Evolutionary conservation across 2,329 filamentous ascomycete genomes (phyloP).

Genomic region (Aspergillus fischeri): DNA sequence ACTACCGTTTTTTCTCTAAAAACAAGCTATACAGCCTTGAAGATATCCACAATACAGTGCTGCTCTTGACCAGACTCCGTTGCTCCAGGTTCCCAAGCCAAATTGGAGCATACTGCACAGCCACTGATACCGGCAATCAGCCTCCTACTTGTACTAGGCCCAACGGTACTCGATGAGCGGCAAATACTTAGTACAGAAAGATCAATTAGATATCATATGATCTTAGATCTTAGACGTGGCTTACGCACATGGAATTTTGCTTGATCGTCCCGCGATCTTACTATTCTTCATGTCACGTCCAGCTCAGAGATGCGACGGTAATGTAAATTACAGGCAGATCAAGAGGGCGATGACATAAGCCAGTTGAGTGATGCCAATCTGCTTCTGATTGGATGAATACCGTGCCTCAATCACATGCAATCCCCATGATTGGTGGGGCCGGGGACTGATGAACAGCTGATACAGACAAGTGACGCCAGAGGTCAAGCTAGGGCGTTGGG

Average conservation of each 20-base stretch:
- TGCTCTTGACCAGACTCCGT: neutral
- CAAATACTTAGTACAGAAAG: neutral
- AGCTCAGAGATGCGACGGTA: neutral
- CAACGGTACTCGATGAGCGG: neutral
- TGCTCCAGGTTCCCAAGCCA: too few relatives aligned
- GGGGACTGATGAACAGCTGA: slow-evolving; percentile 16
- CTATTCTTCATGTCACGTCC: neutral
- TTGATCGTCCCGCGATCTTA: neutral
- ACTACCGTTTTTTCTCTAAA: neutral
- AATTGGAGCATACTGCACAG: too few relatives aligned
- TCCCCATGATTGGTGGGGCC: slow-evolving; percentile 14
- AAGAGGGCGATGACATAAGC: slow-evolving; percentile 12
- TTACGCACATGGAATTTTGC: neutral
- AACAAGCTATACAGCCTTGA: neutral
- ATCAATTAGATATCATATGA: neutral
- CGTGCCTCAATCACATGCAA: slow-evolving; percentile 14
- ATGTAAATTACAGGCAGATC: neutral
- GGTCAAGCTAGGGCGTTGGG: neutral
- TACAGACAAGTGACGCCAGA: slow-evolving; percentile 25
- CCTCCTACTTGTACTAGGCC: neutral
- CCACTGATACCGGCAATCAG: neutral
- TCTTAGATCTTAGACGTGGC: neutral
- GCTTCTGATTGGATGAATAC: slow-evolving; percentile 5
- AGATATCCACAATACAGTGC: neutral
- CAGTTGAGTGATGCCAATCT: neutral